Base-by-base conservation (phyloP, 305 asterid species). In the Petunia hybrid region DNA sequence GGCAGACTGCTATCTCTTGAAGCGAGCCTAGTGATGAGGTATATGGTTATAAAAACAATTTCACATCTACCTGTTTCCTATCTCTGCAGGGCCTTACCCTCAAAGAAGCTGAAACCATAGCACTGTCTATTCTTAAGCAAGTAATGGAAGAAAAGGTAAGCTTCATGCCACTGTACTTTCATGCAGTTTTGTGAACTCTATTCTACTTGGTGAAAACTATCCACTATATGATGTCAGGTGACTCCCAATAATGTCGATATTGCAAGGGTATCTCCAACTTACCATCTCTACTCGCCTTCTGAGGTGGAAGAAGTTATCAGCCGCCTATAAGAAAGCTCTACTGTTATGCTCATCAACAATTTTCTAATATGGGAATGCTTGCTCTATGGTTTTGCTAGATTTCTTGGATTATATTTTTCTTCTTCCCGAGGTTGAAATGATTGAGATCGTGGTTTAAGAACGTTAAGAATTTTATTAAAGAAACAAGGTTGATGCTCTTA, bases 141-240 rank as follows among this genome's bases (percentile, higher is more conserved):
- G 99, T 95, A 73, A 93, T 95, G 99, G 99, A 93, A 92, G 98
- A 95, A 83, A 95, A 95, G 98, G 99, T 92, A 76, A 73, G 81
- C 57, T 56, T 84, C 31, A 3, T 56, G 60, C 5, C 41, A n/a
- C 2, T 2, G 0, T 1, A 59, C 45, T 45, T 36, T 45, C n/a
- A 35, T 8, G 8, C 13, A 8, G 73, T 65, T 65, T 36, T 38
- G 36, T 22, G 31, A 22, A 22, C 31, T 22, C 31, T 22, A 22
- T 22, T 22, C 31, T 16, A 38, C 8, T 2, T 41, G 16, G 8
- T 36, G 9, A 42, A 48, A 65, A 41, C 70, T 38, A 62, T 43
- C 78, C n/a, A 6, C 38, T 56, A 0, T 59, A 67, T 80, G 61
- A 63, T 87, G 12, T 71, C 91, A 94, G 97, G 97, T 94, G 84